Evolutionary conservation across 2,329 filamentous ascomycete species (phyloP), one percentile per base, ranked within the genome.

Genomic region (Gaeumannomyces tritici): DNA sequence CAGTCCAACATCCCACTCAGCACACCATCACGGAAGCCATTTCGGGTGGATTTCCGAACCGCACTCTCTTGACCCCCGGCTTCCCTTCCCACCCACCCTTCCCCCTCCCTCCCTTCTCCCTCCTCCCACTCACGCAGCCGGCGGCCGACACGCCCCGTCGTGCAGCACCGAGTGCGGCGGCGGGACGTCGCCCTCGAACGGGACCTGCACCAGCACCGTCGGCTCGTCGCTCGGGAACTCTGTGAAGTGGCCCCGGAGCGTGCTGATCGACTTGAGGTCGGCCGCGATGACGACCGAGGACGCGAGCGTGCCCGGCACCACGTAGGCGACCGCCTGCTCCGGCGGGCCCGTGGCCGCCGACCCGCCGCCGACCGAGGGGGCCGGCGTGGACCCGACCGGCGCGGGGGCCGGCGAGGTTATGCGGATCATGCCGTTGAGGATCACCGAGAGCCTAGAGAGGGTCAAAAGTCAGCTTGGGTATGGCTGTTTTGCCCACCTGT

Each of bases 181-280:
- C 1, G 66, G 64, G 58, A 61, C 57, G 59, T 72, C 63, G 9
- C 63, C 65, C 42, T 35, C 65, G 62, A 72, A 74, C 15, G 70
- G 70, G 7, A 71, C 63, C 64, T 74, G 72, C 29, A 73, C 66
- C 51, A 73, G 62, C 15, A 73, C 65, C 7, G 72, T 73, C 29
- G 70, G 67, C 64, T 72, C 70, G 57, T 73, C 66, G 60, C 70
- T 69, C 26, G 72, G 72, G 59, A 74, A 74, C 64, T 74, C 72
- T 56, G 72, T 73, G 55, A 65, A 70, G 57, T 74, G 72, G 0
- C 72, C 72, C 9, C 65, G 65, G 11, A 70, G 59, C 18, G 64
- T 66, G 63, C 72, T 74, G 11, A 61, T 64, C 18, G 66, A 64
- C 55, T 66, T 67, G 58, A 70, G 31, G 63, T 74, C 72, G 4